phyloP scores from a whole-genome alignment of 345 rosid genomes.

The Capsella bursapastoris region DNA sequence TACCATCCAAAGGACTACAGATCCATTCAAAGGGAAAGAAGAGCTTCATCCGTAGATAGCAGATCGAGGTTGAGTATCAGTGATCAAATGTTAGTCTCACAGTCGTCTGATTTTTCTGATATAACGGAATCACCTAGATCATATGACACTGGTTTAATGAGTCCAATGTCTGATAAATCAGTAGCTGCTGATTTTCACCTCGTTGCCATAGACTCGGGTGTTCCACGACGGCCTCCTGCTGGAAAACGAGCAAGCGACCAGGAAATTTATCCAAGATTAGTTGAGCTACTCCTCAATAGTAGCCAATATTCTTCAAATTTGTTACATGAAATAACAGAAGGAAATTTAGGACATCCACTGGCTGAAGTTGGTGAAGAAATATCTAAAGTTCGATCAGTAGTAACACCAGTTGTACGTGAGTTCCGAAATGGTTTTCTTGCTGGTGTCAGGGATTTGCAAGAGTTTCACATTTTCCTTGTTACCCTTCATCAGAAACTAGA shows the following conservation, averaged over 20 bases:
- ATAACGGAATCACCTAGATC: slow-evolving; percentile 65
- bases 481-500: slow-evolving; percentile 94
- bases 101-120: slow-evolving; percentile 75
- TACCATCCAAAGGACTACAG: slow-evolving; percentile 75
- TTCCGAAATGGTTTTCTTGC: slow-evolving; percentile 88
- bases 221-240: slow-evolving; percentile 98
- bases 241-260: slow-evolving; percentile 96
- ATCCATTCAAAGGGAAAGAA: slow-evolving; percentile 84
- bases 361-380: slow-evolving; percentile 50
- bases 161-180: slow-evolving; percentile 60
- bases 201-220: slow-evolving; percentile 92
- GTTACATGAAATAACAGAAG: slow-evolving; percentile 80
- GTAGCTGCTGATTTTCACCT: slow-evolving; percentile 58
- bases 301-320: slow-evolving; percentile 67
- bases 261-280: slow-evolving; percentile 84
- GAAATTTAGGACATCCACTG: slow-evolving; percentile 69
- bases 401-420: slow-evolving; percentile 58
- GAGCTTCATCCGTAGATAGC: slow-evolving; percentile 83
- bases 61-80: slow-evolving; percentile 54
- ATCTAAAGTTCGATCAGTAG: slow-evolving; percentile 45
- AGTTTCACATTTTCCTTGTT: slow-evolving; percentile 88
- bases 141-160: slow-evolving; percentile 52
- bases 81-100: slow-evolving; percentile 53
- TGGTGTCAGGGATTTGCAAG: slow-evolving; percentile 90
- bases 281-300: slow-evolving; percentile 87